Base-by-base conservation (phyloP, 176 grass and related monocot genomes). In the Lolium perenne region DNA sequence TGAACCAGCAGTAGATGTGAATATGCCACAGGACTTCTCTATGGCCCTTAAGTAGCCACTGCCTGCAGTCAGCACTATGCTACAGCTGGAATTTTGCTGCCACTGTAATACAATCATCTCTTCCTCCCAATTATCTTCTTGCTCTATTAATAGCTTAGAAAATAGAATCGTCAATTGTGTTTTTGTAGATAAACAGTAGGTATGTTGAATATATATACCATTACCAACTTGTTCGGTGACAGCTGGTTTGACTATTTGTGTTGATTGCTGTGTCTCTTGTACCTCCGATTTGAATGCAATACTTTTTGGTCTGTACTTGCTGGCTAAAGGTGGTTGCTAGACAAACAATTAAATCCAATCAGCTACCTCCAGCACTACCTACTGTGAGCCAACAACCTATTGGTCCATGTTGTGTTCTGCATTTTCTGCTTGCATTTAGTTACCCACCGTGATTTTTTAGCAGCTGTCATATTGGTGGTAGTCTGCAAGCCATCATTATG, bases 331-430 rank as follows among this genome's bases (percentile, higher is more conserved):
- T 51, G 10, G 13, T 74, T 68, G 22, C 41, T 85, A 75, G 82
- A 85, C 58, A 80, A 83, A 79, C 55, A 83, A 79, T 83, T 65
- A 90, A 66, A 63, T 56, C 40, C 66, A 74, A 87, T 58, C 40
- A 80, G 74, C 68, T 74, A 38, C 74, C 57, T 86, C 67, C n/a
- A 49, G 22, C 35, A 87, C 80, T 87, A 43, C 74, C 38, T 10
- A 73, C 65, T 58, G 26, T n/a, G 74, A 82, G 29, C 75, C 80
- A 87, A 59, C 80, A n/a, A 83, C 26, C 47, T 74, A 53, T 80
- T 74, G 80, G 81, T 20, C 48, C 80, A 65, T 71, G 67, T 26
- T 59, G 17, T 82, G 73, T 57, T 78, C 55, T 89, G 60, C 51
- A 77, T 69, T 50, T 71, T 70, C n/a, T 88, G 50, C 14, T 43